These are phyloP conservation scores for Astrocystis sublimbata DNA, from an alignment of 495 filamentous ascomycete genomes.

Conservation along the genomic window DNA sequence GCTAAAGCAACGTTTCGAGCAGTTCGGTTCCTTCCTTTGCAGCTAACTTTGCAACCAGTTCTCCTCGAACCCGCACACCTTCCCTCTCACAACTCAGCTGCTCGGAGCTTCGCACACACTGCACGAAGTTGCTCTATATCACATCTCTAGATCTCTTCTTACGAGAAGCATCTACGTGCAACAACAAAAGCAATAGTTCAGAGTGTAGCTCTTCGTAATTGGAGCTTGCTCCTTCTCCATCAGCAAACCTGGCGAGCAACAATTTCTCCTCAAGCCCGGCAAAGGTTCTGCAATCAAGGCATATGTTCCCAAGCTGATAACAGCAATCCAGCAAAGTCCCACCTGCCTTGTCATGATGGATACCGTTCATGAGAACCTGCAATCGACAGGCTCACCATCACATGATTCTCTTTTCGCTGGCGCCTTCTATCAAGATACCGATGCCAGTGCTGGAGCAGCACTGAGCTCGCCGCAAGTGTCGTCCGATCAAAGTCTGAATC, in stretches of 20 bases:
- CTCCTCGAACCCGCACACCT: too few relatives aligned
- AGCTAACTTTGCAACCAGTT: too few relatives aligned
- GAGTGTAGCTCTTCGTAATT: too few relatives aligned
- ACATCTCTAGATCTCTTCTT: too few relatives aligned
- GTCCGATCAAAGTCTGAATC: neutral
- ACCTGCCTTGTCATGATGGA: neutral
- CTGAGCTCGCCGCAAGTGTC: neutral
- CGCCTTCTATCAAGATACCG: neutral
- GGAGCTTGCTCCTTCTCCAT: neutral
- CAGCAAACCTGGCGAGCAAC: neutral
- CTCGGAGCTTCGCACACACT: too few relatives aligned
- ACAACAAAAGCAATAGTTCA: too few relatives aligned
- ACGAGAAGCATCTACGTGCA: too few relatives aligned
- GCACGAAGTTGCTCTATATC: too few relatives aligned
- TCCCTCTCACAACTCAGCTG: too few relatives aligned
- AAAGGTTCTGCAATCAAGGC: neutral
- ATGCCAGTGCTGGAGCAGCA: neutral
- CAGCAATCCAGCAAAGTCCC: neutral
- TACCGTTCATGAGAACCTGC: neutral
- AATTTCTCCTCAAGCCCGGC: too few relatives aligned
- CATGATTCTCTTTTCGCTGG: conserved; percentile 24
- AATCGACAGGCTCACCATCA: neutral
- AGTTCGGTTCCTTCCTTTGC: too few relatives aligned
- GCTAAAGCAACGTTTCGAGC: too few relatives aligned
- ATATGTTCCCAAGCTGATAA: neutral